Evolutionary conservation across 2,329 filamentous ascomycete genomes (phyloP), one percentile per base, ranked within the genome.

Genomic region (Alternaria dauci): DNA sequence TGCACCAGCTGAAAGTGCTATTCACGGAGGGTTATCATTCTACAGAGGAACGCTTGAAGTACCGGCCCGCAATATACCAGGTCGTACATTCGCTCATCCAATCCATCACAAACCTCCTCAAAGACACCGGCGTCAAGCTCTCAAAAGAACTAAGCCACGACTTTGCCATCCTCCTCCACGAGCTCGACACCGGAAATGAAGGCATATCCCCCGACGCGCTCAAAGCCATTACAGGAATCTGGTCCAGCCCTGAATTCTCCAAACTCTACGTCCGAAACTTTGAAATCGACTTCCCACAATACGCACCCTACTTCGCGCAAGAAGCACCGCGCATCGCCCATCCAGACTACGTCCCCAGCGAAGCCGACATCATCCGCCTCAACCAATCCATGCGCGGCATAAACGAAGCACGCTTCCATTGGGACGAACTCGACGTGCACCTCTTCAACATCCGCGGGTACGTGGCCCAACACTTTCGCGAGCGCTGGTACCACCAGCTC

Each of bases 401-500:
- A 55, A 75, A 74, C 50, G 76, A 78, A 52, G 56, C 77, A 9
- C 74, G 76, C 42, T 78, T 78, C 61, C 65, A 65, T 36, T 78
- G 76, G 76, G 74, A 76, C 48, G 74, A 76, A 48, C 62, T 78
- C 1, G 71, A 72, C 26, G 69, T 78, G 5, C 76, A 76, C 47
- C 67, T 78, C 2, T 78, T 78, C 68, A 76, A 76, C 62, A 73
- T 78, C 55, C 71, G 65, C 25, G 72, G 72, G 46, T 72, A 68
- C 55, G 68, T 76, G 9, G 71, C 73, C 1, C 64, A 70, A 34
- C 71, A 74, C 42, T 76, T 78, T 58, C 69, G 70, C 8, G 74
- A 73, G 32, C 74, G 75, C 32, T 78, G 76, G 76, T 72, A 76
- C 56, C 76, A 78, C 43, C 76, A 78, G 50, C 71, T 78, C 53